Conservation (phyloP, 2,329 filamentous ascomycete genomes). For the Hansfordia pulvinata region DNA sequence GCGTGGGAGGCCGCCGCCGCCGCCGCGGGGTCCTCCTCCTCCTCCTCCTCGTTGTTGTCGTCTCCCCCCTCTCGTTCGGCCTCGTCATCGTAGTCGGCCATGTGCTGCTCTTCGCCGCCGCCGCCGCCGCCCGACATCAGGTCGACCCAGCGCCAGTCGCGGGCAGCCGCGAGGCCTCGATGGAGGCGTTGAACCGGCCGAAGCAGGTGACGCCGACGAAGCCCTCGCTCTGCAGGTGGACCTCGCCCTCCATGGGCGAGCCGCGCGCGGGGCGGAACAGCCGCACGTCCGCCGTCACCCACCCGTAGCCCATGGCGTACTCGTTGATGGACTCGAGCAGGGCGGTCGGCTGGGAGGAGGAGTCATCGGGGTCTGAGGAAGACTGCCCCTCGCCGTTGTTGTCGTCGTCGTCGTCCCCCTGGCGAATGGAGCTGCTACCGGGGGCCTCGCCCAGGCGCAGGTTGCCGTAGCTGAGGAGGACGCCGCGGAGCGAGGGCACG, state of each 20-base stretch:
- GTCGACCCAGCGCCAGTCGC: constrained; percentile 68
- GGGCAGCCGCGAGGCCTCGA: constrained; percentile 66
- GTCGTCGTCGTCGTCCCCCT: constrained; percentile 28
- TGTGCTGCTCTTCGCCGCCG: constrained; percentile 17
- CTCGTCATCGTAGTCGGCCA: constrained; percentile 20
- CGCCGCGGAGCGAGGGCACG: constrained; percentile 56
- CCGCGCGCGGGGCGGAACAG: constrained; percentile 67
- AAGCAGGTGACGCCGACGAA: constrained; percentile 83
- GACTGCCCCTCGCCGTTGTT: too few species aligned
- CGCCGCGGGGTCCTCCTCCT: constrained; percentile 14
- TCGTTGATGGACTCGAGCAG: constrained; percentile 52
- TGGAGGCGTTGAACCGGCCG: constrained; percentile 83
- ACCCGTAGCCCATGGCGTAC: constrained; percentile 75
- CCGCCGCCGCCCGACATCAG: constrained; percentile 26
- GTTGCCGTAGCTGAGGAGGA: constrained; percentile 63
- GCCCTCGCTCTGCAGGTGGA: constrained; percentile 79
- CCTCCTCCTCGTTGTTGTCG: constrained; percentile 17
- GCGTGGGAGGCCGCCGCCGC: too few species aligned
- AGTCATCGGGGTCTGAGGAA: too few species aligned
- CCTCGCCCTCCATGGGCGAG: constrained; percentile 61
- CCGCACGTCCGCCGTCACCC: constrained; percentile 78
- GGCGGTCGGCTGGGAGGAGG: too few species aligned
- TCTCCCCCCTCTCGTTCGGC: too few species aligned
- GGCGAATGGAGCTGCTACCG: constrained; percentile 30
- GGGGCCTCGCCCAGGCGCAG: constrained; percentile 49